Base-by-base conservation (phyloP, 2,329 filamentous ascomycete genomes). In the Fusarium piperis region DNA sequence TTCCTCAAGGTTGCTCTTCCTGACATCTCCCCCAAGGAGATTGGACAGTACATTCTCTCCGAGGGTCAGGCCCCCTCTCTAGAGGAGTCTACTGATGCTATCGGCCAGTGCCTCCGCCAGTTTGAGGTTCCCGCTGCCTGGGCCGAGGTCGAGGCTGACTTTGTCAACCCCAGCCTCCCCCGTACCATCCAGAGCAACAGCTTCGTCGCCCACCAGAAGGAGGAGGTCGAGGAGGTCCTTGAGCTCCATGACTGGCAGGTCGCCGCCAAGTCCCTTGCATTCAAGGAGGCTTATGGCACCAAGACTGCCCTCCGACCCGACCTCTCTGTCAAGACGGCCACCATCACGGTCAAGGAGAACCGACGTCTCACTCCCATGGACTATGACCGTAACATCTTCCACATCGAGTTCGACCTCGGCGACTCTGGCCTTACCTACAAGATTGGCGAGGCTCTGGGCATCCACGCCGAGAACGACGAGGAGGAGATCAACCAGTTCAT, bases 311-410 rank as follows among this genome's bases (percentile, higher is more conserved):
- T 99, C 41, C 93, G 96, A 60, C 96, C 96, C 12, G 96, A 99
- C 78, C 86, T 97, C 61, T 85, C 92, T 11, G 90, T 94, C 78
- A 94, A 95, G 88, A 98, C 95, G 2, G 91, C 89, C 77, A 93
- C 94, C 44, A 92, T 98, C 60, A 92, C 91, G 61, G 95, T 99
- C 82, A 94, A 97, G 86, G 96, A 98, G 86, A 98, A 97, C 85
- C 93, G 96, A 69, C 91, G 96, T 71, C 89, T 99, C 62, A 99
- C 96, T 0, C 96, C 96, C 4, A 78, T 83, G 26, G 92, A 91
- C 33, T 99, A 99, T 80, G 95, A 98, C 82, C 94, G 96, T 76
- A 98, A 99, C 87, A 98, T 99, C 83, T 99, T 99, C 92, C 96
- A 99, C 85, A 98, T 99, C 70, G 96, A 99, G 83, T 99, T 99